A percentile compares a stretch with the other conserved stretches of the same genome.
phyloP scores from a whole-genome alignment of 176 grass and related monocot species.

The Olyra latifolia region DNA sequence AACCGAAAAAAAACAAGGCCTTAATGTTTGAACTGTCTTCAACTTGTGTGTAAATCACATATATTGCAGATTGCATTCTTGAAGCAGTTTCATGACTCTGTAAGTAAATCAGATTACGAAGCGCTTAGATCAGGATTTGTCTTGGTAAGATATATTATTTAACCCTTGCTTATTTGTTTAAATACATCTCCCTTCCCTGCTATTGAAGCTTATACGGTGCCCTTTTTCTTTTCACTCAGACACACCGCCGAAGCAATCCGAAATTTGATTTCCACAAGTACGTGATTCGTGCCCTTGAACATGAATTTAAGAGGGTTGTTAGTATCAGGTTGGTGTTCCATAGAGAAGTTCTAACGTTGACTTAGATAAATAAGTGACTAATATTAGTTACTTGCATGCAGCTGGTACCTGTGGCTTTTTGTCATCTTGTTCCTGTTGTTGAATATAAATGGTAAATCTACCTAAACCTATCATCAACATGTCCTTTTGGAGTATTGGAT shows the following conservation, averaged over 20 bases:
- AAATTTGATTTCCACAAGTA: slow-evolving; percentile 79
- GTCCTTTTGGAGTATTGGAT: not conserved
- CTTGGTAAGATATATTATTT: slow-evolving; percentile 45
- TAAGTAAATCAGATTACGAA: slow-evolving; percentile 86
- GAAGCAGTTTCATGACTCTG: slow-evolving; percentile 83
- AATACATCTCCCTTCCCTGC: slow-evolving; percentile 1
- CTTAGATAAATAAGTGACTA: slow-evolving; percentile 10
- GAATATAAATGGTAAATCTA: slow-evolving; percentile 73
- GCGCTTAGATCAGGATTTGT: slow-evolving; percentile 81
- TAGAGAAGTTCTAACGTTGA: slow-evolving; percentile 22
- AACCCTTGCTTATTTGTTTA: slow-evolving; percentile 24
- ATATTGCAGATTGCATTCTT: slow-evolving; percentile 71
- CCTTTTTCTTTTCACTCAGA: slow-evolving; percentile 43
- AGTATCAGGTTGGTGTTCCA: slow-evolving; percentile 68
- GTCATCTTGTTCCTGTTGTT: slow-evolving; percentile 82
- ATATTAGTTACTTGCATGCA: slow-evolving; percentile 43
- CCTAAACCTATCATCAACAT: not conserved
- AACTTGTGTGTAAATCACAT: not conserved
- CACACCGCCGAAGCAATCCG: slow-evolving; percentile 22
- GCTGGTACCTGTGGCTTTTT: slow-evolving; percentile 92
- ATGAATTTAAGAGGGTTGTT: slow-evolving; percentile 92
- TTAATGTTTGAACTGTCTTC: slow-evolving; percentile 16
- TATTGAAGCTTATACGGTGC: slow-evolving; percentile 13
- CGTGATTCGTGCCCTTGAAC: slow-evolving; percentile 63
- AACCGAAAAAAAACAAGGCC: no score